phyloP scores from a whole-genome alignment of 345 rosid species.

The Eucalyptus regnans region DNA sequence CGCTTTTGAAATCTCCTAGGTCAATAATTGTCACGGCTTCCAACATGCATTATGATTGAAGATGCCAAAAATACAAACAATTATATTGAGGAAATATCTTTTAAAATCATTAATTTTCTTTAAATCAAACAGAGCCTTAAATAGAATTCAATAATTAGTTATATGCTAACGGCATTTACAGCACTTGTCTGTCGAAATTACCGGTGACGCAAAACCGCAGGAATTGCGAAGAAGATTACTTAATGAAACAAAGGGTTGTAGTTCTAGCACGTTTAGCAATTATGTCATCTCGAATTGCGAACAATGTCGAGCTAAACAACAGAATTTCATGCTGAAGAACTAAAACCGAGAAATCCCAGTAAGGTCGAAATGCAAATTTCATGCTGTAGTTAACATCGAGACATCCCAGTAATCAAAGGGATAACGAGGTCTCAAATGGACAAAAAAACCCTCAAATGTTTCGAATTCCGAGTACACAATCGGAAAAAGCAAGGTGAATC shows the following conservation, averaged over 20 bases:
- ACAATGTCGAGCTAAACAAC: background rate
- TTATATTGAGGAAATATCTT: too few species aligned
- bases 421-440: background rate
- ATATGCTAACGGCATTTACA: background rate
- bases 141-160: too few species aligned
- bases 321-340: background rate
- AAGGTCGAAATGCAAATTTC: background rate
- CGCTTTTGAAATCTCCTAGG: too few species aligned
- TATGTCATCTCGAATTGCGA: background rate
- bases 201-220: too few species aligned
- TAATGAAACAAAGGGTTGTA: background rate
- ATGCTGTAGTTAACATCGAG: accelerated
- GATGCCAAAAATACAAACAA: background rate
- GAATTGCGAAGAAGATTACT: background rate
- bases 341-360: background rate
- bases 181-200: background rate
- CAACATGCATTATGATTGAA: background rate
- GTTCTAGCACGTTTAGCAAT: background rate
- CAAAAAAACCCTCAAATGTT: background rate
- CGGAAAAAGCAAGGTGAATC: accelerated
- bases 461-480: accelerated
- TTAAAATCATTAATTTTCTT: too few species aligned
- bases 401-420: background rate
- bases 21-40: too few species aligned
- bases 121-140: too few species aligned